phyloP scores from a whole-genome alignment of 257 asterid genomes.

The Lithospermum erythrorhizon region DNA sequence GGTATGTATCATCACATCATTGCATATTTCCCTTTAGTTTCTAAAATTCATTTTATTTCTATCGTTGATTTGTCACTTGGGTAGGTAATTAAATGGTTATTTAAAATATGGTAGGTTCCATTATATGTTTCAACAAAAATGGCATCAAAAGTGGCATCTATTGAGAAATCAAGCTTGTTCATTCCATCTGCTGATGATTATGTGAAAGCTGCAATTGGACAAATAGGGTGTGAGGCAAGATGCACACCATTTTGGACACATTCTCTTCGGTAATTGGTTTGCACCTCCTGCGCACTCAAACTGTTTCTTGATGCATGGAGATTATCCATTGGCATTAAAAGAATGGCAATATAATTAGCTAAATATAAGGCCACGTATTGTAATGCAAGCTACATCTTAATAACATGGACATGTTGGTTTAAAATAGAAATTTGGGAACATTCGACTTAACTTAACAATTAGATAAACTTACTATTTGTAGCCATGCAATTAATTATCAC shows the following conservation, averaged over 20 bases:
- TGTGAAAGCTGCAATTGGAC: conserved; percentile 43
- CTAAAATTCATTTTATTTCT: neutral
- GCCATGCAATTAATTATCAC: too few relatives aligned
- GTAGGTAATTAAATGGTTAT: too few relatives aligned
- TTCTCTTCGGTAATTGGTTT: conserved; percentile 59
- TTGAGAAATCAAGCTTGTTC: conserved; percentile 43
- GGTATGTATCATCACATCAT: conserved; percentile 20
- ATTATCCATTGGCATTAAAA: conserved; percentile 31
- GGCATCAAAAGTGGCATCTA: conserved; percentile 57
- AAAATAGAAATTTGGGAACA: too few relatives aligned
- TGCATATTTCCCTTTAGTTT: neutral
- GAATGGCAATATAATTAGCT: conserved; percentile 6
- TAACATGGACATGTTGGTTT: too few relatives aligned
- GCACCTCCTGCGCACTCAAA: too few relatives aligned
- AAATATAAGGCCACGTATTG: too few relatives aligned
- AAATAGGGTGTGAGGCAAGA: conserved; percentile 43
- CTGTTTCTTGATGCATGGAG: conserved; percentile 53
- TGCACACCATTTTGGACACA: conserved; percentile 83
- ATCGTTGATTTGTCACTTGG: neutral
- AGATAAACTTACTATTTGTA: too few relatives aligned
- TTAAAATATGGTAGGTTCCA: conserved; percentile 39
- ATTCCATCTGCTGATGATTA: conserved; percentile 50
- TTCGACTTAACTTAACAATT: too few relatives aligned
- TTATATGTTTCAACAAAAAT: conserved; percentile 60
- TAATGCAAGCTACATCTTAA: too few relatives aligned